Evolutionary conservation across 75 land plant genomes (phyloP).

Genomic region (Sequoia sempervirens): DNA sequence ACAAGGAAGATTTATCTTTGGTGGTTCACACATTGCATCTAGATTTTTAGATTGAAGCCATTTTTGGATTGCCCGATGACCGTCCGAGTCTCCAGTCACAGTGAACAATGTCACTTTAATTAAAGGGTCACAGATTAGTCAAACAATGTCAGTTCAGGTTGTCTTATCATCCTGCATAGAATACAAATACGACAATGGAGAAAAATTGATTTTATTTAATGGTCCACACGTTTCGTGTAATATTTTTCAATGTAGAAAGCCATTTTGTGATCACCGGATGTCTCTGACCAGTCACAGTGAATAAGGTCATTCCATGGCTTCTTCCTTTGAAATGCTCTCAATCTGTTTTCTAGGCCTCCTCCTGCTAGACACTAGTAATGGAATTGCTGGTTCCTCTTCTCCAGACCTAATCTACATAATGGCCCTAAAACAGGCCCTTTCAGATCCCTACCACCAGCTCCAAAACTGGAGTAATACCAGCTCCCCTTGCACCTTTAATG

Average conservation of each 20-base stretch:
- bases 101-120: too few species aligned
- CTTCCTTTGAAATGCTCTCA: background rate
- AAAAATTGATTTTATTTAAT: background rate
- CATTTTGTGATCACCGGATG: background rate
- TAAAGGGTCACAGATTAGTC: background rate
- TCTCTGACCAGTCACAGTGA: background rate
- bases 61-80: too few species aligned
- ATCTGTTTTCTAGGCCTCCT: background rate
- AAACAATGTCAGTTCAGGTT: background rate
- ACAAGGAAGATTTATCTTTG: too few species aligned
- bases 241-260: background rate
- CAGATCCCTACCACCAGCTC: background rate
- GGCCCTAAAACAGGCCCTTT: background rate
- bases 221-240: background rate
- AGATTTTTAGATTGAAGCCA: too few species aligned
- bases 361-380: background rate
- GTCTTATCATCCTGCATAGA: background rate
- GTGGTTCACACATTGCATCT: too few species aligned
- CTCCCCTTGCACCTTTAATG: constrained; percentile 36
- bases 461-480: background rate
- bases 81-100: too few species aligned
- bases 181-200: background rate
- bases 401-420: background rate
- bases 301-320: background rate
- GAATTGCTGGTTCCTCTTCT: background rate